These are phyloP conservation scores for Coniochaeta sp. DNA, from an alignment of 2,329 filamentous ascomycete genomes.

Conservation along the genomic window DNA sequence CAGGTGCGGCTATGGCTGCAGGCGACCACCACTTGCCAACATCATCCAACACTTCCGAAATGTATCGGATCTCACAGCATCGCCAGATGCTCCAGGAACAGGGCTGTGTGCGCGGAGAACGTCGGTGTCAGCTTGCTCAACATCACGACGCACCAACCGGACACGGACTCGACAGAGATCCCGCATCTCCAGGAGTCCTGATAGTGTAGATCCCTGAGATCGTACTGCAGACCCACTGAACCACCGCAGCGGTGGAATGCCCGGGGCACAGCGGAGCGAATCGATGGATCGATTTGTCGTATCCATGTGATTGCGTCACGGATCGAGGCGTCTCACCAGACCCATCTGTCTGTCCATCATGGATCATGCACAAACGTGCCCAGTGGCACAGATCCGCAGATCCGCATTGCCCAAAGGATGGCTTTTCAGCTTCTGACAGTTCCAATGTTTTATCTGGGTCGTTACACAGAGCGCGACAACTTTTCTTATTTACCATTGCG, in stretches of 20 bases:
- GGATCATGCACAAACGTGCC: too few species aligned
- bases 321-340: too few species aligned
- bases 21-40: neutral
- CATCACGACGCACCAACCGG: neutral
- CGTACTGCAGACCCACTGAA: too few species aligned
- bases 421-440: too few species aligned
- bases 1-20: neutral
- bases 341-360: neutral
- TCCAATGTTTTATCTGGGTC: neutral
- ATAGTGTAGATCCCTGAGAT: too few species aligned
- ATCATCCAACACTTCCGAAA: neutral
- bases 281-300: neutral
- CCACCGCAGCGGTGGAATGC: neutral
- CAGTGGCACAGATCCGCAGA: neutral
- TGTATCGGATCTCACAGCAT: neutral
- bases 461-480: neutral
- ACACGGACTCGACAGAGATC: neutral
- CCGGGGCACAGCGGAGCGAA: neutral
- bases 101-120: neutral
- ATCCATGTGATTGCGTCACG: conserved; percentile 1
- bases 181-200: neutral
- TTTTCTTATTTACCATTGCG: neutral
- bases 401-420: neutral
- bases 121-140: neutral
- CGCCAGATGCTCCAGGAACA: neutral